Percentiles rank a stretch among this genome's conserved stretches.
phyloP scores from a whole-genome alignment of 805 yeast genomes.

The Hanseniaspora taiwanica region DNA sequence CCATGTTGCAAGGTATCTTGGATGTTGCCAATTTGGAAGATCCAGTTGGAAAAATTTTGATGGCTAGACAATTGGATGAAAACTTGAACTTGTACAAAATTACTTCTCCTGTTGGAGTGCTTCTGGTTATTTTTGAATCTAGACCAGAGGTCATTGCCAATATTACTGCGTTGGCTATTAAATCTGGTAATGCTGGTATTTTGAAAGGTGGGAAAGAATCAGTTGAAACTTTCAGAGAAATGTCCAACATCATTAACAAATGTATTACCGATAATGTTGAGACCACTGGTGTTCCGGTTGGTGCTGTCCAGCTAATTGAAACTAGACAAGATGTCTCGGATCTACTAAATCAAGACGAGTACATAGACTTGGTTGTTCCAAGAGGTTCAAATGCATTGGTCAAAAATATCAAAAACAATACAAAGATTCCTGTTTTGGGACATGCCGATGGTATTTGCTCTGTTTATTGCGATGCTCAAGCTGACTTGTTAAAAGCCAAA shows the following conservation, averaged over 20 bases:
- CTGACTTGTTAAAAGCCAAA: constrained; percentile 66
- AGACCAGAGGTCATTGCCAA: constrained; percentile 98
- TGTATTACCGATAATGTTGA: constrained; percentile 31
- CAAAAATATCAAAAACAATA: constrained; percentile 66
- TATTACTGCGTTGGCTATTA: constrained; percentile 87
- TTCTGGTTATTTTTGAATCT: constrained; percentile 85
- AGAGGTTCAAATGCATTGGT: constrained; percentile 95
- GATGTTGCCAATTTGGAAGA: constrained; percentile 85
- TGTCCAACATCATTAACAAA: constrained; percentile 57
- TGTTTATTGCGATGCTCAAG: constrained; percentile 64
- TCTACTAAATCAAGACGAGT: constrained; percentile 69
- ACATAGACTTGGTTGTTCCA: constrained; percentile 91
- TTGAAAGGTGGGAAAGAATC: constrained; percentile 97
- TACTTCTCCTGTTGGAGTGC: constrained; percentile 89
- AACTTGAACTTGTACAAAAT: constrained; percentile 73
- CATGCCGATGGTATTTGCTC: constrained; percentile 98
- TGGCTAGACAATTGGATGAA: constrained; percentile 78
- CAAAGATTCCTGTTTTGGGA: constrained; percentile 94
- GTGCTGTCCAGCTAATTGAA: constrained; percentile 75
- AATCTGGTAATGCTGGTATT: constrained; percentile 94
- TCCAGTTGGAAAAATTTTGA: constrained; percentile 80
- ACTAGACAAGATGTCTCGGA: constrained; percentile 86
- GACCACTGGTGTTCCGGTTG: constrained; percentile 60
- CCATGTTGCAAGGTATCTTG: constrained; percentile 86
- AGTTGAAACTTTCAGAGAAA: constrained; percentile 64